Percentiles rank a stretch among this genome's conserved stretches.
Conservation (phyloP, 169 alveolate species). For the Eimeria necatrix region DNA sequence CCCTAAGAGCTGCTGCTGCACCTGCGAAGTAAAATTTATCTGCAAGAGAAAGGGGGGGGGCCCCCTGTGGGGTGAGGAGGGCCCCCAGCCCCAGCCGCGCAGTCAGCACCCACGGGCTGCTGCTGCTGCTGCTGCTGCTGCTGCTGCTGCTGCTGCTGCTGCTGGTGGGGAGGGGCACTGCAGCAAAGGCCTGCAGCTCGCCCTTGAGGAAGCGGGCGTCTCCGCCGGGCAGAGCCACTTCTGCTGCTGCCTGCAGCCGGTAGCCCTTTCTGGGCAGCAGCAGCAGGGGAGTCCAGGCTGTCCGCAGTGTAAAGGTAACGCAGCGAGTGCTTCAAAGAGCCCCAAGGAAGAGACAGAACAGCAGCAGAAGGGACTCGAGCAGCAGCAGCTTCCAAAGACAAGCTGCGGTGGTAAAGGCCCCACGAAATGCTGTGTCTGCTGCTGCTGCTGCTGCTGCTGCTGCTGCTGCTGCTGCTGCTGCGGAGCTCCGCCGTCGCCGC, state of each 20-base stretch:
- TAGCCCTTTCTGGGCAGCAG: conserved; percentile 64
- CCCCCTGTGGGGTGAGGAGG: not conserved
- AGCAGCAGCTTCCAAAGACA: not conserved
- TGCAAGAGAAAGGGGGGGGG: not conserved
- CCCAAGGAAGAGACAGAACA: not conserved
- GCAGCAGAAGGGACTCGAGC: not conserved
- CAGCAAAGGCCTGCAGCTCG: conserved; percentile 50
- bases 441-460: too few species aligned
- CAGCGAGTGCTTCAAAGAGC: not conserved
- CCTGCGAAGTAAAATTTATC: conserved; percentile 56
- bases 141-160: conserved; percentile 37
- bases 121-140: conserved; percentile 49
- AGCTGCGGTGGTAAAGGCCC: not conserved
- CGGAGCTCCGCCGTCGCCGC: not conserved
- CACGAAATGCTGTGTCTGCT: not conserved
- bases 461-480: not conserved
- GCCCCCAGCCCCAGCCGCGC: conserved; percentile 41
- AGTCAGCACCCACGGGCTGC: conserved; percentile 63
- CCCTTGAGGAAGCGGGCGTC: conserved; percentile 65
- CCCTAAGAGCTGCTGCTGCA: conserved; percentile 44
- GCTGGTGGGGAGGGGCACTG: conserved; percentile 25
- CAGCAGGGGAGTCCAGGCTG: not conserved
- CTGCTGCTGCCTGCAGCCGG: conserved; percentile 36
- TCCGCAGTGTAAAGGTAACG: not conserved
- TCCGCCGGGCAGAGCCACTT: conserved; percentile 65